Percentiles rank a stretch among this genome's conserved stretches.
These are phyloP conservation scores for Rhodotorula paludigena DNA, from an alignment of 768 basidiomycete species.

Conservation along the genomic window DNA sequence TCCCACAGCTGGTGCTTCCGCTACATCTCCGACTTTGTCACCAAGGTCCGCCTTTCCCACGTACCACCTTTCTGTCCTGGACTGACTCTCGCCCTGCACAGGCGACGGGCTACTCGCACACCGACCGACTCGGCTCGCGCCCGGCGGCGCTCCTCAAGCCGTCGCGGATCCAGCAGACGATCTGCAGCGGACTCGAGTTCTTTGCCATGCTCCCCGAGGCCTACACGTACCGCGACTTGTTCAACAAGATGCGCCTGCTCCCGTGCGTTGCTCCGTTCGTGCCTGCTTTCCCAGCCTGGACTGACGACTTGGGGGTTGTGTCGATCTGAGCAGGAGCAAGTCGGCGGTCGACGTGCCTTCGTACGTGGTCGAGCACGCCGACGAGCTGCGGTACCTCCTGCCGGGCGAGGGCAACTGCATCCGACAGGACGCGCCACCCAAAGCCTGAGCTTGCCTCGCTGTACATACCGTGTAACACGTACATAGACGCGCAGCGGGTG, in stretches of 20 bases:
- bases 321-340: slow-evolving; percentile 3
- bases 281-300: no score
- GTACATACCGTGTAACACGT: no score
- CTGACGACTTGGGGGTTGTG: no score
- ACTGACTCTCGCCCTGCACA: not conserved
- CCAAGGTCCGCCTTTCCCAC: slow-evolving; percentile 46
- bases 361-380: slow-evolving; percentile 21
- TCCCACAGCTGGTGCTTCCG: slow-evolving; percentile 59
- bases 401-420: slow-evolving; percentile 23
- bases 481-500: not conserved
- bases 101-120: slow-evolving; percentile 56
- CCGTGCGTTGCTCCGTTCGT: slow-evolving; percentile 12
- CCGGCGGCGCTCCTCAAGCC: slow-evolving; percentile 55
- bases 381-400: slow-evolving; percentile 27
- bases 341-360: slow-evolving; percentile 15
- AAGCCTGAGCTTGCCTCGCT: not conserved
- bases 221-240: slow-evolving; percentile 47
- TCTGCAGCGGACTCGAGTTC: slow-evolving; percentile 61
- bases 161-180: slow-evolving; percentile 56
- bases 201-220: slow-evolving; percentile 63
- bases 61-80: not conserved
- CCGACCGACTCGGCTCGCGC: slow-evolving; percentile 55
- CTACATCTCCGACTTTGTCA: slow-evolving; percentile 57
- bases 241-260: slow-evolving; percentile 44
- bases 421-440: slow-evolving; percentile 21